Evolutionary conservation across 352 stramenopile genomes (phyloP).

Genomic region (Pythium aristosporum): DNA sequence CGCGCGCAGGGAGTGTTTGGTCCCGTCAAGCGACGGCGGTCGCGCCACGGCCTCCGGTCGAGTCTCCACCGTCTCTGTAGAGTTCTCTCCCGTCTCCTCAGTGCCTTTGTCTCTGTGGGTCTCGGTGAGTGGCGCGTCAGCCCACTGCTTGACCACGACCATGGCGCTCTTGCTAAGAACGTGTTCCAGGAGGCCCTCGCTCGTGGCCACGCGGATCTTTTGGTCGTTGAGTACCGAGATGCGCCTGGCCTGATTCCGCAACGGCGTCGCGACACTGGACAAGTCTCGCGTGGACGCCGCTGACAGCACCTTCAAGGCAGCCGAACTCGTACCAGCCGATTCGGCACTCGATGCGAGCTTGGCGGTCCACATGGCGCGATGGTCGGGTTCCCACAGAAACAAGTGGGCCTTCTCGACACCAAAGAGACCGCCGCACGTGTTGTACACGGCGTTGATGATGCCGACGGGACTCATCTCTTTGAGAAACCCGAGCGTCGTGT

Average conservation of each 20-base stretch:
- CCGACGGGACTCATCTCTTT: slow-evolving; percentile 79
- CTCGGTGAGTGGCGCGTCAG: slow-evolving; percentile 25
- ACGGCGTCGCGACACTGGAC: slow-evolving; percentile 5
- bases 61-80: no score
- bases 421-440: slow-evolving; percentile 67
- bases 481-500: slow-evolving; percentile 78
- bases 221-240: slow-evolving; percentile 66
- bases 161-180: slow-evolving; percentile 46
- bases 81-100: background rate
- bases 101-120: slow-evolving; percentile 2
- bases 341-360: slow-evolving; percentile 48
- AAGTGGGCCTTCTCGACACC: slow-evolving; percentile 60
- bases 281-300: background rate
- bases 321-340: background rate
- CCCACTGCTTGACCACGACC: slow-evolving; percentile 56
- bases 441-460: slow-evolving; percentile 82
- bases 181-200: slow-evolving; percentile 58
- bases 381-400: slow-evolving; percentile 57
- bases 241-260: slow-evolving; percentile 36
- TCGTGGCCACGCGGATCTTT: slow-evolving; percentile 46
- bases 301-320: background rate
- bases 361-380: slow-evolving; percentile 65
- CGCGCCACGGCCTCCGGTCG: background rate
- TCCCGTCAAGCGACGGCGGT: slow-evolving; percentile 5
- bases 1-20: slow-evolving; percentile 38